phyloP scores from a whole-genome alignment of 2,329 filamentous ascomycete genomes.

The Colletotrichum sp. region DNA sequence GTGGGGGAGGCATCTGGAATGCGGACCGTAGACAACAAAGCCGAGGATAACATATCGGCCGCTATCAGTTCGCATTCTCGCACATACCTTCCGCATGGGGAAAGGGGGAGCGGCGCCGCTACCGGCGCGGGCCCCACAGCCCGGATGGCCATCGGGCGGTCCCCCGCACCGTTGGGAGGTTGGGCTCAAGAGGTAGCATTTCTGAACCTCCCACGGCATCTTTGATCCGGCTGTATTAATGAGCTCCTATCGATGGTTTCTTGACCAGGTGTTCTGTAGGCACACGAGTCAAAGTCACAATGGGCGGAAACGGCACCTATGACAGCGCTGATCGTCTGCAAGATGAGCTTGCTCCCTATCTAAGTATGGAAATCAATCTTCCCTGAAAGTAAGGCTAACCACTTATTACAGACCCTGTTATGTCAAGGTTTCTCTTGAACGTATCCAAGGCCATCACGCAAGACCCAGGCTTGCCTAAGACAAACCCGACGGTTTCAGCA shows the following conservation, averaged over 20 bases:
- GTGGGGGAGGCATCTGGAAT: background rate
- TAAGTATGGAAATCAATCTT: background rate
- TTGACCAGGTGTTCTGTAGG: background rate
- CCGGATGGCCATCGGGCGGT: background rate
- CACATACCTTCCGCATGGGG: background rate
- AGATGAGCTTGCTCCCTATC: background rate
- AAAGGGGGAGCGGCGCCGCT: background rate
- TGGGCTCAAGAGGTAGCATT: background rate
- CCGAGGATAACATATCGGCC: background rate
- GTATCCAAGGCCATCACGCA: background rate
- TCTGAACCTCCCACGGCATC: background rate
- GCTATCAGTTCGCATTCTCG: background rate
- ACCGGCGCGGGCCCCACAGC: background rate
- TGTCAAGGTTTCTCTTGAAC: background rate
- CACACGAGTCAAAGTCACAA: background rate
- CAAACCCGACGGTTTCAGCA: slow-evolving; percentile 38
- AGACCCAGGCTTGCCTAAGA: slow-evolving; percentile 39
- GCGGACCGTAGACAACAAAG: background rate
- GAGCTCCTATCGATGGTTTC: background rate
- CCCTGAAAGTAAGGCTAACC: rapidly evolving
- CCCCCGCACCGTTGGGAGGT: background rate
- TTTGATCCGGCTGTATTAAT: background rate
- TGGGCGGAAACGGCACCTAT: background rate
- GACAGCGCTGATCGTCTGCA: background rate
- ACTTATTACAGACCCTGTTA: background rate